phyloP scores from a whole-genome alignment of 768 basidiomycete genomes.

The Auricularia heimuer region DNA sequence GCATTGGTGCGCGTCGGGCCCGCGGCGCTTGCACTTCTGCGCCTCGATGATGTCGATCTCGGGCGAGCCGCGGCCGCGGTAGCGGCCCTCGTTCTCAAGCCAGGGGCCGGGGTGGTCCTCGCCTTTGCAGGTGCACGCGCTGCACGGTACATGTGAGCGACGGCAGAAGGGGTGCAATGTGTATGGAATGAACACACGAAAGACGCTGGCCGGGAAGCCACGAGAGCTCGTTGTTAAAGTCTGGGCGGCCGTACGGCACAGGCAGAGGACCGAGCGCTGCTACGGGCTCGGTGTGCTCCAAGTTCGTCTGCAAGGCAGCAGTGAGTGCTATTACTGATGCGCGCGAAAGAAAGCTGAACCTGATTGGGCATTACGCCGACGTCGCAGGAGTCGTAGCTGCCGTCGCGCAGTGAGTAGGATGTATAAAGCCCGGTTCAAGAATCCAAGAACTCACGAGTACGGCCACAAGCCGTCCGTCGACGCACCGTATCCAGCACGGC shows the following conservation, averaged over 20 bases:
- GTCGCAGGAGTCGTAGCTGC: slow-evolving; percentile 46
- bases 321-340: slow-evolving; percentile 27
- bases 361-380: slow-evolving; percentile 46
- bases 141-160: background rate
- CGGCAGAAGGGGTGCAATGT: background rate
- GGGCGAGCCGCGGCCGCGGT: slow-evolving; percentile 38
- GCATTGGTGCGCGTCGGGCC: slow-evolving; percentile 12
- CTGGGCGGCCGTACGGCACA: slow-evolving; percentile 39
- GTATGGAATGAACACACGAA: slow-evolving; percentile 22
- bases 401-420: slow-evolving; percentile 12
- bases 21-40: slow-evolving; percentile 16
- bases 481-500: slow-evolving; percentile 30
- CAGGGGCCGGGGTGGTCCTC: slow-evolving; percentile 37
- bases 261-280: slow-evolving; percentile 12
- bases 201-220: slow-evolving; percentile 34
- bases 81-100: slow-evolving; percentile 48
- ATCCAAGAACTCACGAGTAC: slow-evolving; percentile 23
- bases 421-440: background rate
- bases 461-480: slow-evolving; percentile 34
- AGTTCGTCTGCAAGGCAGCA: slow-evolving; percentile 34
- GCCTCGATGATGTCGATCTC: slow-evolving; percentile 37
- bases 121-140: slow-evolving; percentile 35
- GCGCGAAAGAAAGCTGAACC: no score
- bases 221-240: slow-evolving; percentile 21
- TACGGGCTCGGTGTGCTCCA: slow-evolving; percentile 33